A percentile compares a stretch with the other conserved stretches of the same genome.
phyloP scores from a whole-genome alignment of 305 asterid species.

The Rubia peregrina region DNA sequence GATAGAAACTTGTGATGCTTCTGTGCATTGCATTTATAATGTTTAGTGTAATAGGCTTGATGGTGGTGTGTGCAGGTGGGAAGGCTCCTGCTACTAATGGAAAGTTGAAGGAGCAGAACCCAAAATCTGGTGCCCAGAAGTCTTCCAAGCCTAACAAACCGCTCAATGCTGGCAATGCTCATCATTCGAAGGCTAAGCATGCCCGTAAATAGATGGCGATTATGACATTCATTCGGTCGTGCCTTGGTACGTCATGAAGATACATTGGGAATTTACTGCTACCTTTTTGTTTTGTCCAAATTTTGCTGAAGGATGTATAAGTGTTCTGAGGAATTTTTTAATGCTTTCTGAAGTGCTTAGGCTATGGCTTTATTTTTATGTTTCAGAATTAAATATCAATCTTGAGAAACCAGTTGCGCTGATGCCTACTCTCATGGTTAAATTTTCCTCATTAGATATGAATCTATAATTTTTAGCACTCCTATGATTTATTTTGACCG shows the following conservation, averaged over 20 bases:
- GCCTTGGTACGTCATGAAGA: background rate
- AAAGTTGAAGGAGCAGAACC: conserved; percentile 11
- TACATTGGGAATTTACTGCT: background rate
- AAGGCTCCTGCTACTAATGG: conserved; percentile 13
- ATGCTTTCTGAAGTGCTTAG: background rate
- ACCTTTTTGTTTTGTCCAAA: background rate
- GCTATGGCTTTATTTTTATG: background rate
- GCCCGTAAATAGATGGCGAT: conserved; percentile 13
- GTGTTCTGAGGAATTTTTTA: background rate
- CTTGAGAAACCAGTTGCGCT: background rate
- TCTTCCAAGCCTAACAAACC: conserved; percentile 10
- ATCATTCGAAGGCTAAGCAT: conserved; percentile 16
- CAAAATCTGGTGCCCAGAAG: conserved; percentile 6
- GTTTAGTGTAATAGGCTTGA: background rate
- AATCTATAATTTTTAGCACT: too few species aligned
- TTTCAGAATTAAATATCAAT: background rate
- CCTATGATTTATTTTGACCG: too few species aligned
- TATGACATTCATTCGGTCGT: too few species aligned
- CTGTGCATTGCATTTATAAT: background rate
- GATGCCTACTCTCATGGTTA: too few species aligned
- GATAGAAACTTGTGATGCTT: background rate
- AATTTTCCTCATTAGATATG: too few species aligned
- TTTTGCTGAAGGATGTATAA: background rate
- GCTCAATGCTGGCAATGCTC: conserved; percentile 3
- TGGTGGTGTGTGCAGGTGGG: conserved; percentile 7